These are phyloP conservation scores for Penicillium sp. DNA, from an alignment of 2,329 filamentous ascomycete species.

Conservation along the genomic window DNA sequence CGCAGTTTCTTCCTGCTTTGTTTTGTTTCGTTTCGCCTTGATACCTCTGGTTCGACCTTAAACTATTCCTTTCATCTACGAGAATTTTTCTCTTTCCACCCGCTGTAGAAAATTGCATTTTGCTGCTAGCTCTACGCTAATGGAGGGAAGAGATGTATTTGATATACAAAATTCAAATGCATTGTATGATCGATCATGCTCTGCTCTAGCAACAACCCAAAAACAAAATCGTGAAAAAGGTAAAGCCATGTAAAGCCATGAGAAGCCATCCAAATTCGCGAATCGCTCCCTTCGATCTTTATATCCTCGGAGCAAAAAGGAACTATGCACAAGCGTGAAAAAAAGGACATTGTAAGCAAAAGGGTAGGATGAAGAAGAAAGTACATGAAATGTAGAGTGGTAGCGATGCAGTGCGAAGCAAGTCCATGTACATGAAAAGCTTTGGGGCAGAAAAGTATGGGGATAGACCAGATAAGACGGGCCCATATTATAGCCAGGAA, in stretches of 20 bases:
- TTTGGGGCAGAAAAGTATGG: neutral
- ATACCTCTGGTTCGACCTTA: conserved; percentile 1
- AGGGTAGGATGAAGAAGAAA: neutral
- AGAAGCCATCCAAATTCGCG: conserved; percentile 3
- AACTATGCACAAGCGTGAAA: conserved; percentile 19
- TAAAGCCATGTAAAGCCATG: neutral
- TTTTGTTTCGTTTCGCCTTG: neutral
- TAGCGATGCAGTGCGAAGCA: conserved; percentile 4
- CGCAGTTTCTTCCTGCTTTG: neutral
- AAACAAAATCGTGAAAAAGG: conserved; percentile 7
- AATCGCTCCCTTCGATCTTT: conserved; percentile 8
- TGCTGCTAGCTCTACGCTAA: neutral
- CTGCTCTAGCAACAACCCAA: conserved; percentile 12
- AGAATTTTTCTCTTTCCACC: neutral
- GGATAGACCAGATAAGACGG: neutral
- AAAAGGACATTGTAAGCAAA: neutral
- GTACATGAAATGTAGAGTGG: conserved; percentile 10
- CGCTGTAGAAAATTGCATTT: too few relatives aligned
- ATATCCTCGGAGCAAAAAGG: conserved; percentile 14
- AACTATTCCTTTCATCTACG: neutral
- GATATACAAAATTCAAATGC: conserved; percentile 10
- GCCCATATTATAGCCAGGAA: neutral
- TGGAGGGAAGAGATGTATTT: neutral
- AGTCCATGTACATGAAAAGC: neutral
- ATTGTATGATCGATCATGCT: conserved; percentile 17